phyloP scores from a whole-genome alignment of 164 flowering plant species.

The Stephania yunnanensis region DNA sequence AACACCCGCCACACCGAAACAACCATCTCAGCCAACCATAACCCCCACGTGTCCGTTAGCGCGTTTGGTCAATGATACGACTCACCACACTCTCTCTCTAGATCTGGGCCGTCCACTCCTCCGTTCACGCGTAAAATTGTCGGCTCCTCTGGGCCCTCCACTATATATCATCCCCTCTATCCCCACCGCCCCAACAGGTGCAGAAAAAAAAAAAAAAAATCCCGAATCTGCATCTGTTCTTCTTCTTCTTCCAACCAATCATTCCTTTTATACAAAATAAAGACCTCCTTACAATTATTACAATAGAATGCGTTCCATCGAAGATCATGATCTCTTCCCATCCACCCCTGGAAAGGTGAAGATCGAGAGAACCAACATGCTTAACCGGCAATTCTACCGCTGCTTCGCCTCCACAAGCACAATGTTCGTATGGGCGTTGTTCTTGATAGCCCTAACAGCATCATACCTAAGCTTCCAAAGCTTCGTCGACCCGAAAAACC shows the following conservation, averaged over 20 bases:
- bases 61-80: neutral
- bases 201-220: conserved; percentile 1
- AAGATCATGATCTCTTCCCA: conserved; percentile 44
- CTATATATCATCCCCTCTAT: neutral
- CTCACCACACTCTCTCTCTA: neutral
- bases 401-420: conserved; percentile 66
- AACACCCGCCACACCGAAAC: neutral
- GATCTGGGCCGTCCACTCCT: conserved; percentile 1
- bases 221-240: neutral
- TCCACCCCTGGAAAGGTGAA: conserved; percentile 65
- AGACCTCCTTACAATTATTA: neutral
- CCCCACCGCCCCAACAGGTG: neutral
- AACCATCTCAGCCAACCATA: neutral
- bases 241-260: neutral
- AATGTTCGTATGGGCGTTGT: conserved; percentile 68
- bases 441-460: conserved; percentile 56
- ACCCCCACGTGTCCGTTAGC: neutral
- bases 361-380: conserved; percentile 33
- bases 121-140: conserved; percentile 11
- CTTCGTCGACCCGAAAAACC: conserved; percentile 49
- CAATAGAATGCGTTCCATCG: conserved; percentile 38
- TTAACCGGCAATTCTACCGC: conserved; percentile 51
- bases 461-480: conserved; percentile 58
- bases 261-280: neutral
- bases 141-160: conserved; percentile 8